These are phyloP conservation scores for Pseudogymnoascus sp. DNA, from an alignment of 2,329 filamentous ascomycete species.

Conservation along the genomic window DNA sequence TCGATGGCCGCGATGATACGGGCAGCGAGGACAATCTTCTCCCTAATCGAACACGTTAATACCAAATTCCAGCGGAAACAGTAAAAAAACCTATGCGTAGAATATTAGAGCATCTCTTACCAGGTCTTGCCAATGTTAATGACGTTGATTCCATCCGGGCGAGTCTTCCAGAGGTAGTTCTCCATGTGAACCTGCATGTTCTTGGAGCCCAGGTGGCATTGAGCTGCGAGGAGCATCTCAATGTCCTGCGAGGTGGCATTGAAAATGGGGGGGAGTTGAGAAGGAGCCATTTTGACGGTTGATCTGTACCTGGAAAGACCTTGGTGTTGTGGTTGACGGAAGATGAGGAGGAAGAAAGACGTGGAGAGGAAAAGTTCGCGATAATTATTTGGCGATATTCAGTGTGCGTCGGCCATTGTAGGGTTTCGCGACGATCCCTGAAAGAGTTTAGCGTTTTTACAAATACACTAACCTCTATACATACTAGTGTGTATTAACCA, in stretches of 20 bases:
- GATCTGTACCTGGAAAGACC: slow-evolving; percentile 32
- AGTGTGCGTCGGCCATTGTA: slow-evolving; percentile 4
- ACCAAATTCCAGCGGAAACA: neutral
- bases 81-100: neutral
- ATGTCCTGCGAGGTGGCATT: slow-evolving; percentile 96
- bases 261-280: slow-evolving; percentile 90
- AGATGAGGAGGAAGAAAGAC: slow-evolving; percentile 22
- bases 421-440: slow-evolving; percentile 1
- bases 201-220: slow-evolving; percentile 95
- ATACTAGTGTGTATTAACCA: neutral
- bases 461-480: neutral
- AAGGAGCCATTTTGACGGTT: slow-evolving; percentile 80
- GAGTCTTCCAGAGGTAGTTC: slow-evolving; percentile 99
- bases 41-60: slow-evolving; percentile 49
- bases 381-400: slow-evolving; percentile 24
- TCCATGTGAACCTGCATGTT: slow-evolving; percentile 99
- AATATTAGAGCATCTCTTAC: slow-evolving; percentile 44
- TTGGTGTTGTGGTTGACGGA: slow-evolving; percentile 10
- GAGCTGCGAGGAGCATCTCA: slow-evolving; percentile 97
- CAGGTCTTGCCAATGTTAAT: slow-evolving; percentile 99
- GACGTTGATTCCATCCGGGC: slow-evolving; percentile 95
- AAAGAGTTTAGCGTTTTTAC: neutral
- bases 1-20: slow-evolving; percentile 98
- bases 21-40: slow-evolving; percentile 98
- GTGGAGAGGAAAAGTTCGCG: slow-evolving; percentile 21